Conservation (phyloP, 1,284 basidiomycete species). For the Sanghuangporus baumii region DNA sequence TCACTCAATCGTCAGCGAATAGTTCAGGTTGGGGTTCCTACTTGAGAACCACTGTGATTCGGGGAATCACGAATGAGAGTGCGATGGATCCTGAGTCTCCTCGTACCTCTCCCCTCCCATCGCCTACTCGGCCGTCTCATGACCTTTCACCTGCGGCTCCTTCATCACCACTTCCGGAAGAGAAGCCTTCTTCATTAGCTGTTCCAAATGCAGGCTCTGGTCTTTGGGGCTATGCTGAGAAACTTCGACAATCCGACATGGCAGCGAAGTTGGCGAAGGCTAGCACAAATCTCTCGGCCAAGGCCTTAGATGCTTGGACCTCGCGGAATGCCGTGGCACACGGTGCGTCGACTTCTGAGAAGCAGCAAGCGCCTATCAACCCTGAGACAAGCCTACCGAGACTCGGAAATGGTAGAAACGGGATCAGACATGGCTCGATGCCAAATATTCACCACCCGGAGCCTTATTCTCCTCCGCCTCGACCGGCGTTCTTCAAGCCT, state of each 20-base stretch:
- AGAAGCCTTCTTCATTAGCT: slow-evolving; percentile 18
- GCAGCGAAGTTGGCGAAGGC: slow-evolving; percentile 63
- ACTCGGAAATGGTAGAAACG: slow-evolving; percentile 14
- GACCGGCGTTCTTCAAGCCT: slow-evolving; percentile 52
- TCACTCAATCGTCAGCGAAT: slow-evolving; percentile 15
- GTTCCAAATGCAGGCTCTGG: slow-evolving; percentile 25
- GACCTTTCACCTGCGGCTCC: slow-evolving; percentile 16
- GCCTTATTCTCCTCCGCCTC: slow-evolving; percentile 47
- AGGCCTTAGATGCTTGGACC: slow-evolving; percentile 44
- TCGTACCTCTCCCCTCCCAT: slow-evolving; percentile 27
- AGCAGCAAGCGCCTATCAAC: slow-evolving; percentile 11
- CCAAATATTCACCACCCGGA: slow-evolving; percentile 36
- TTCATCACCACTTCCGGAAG: slow-evolving; percentile 11
- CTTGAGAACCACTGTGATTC: slow-evolving; percentile 59
- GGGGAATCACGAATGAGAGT: slow-evolving; percentile 68
- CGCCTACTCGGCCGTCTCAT: slow-evolving; percentile 25
- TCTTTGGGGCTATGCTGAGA: slow-evolving; percentile 67
- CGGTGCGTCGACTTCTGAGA: slow-evolving; percentile 6
- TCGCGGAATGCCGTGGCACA: slow-evolving; percentile 20
- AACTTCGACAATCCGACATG: slow-evolving; percentile 65
- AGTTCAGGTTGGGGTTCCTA: slow-evolving; percentile 43
- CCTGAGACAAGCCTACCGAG: background rate
- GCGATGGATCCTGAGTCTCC: slow-evolving; percentile 56
- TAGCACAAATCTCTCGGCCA: slow-evolving; percentile 69
- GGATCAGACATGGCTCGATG: slow-evolving; percentile 35